Base-by-base conservation (phyloP, 495 filamentous ascomycete species). In the Extremus antarcticus region DNA sequence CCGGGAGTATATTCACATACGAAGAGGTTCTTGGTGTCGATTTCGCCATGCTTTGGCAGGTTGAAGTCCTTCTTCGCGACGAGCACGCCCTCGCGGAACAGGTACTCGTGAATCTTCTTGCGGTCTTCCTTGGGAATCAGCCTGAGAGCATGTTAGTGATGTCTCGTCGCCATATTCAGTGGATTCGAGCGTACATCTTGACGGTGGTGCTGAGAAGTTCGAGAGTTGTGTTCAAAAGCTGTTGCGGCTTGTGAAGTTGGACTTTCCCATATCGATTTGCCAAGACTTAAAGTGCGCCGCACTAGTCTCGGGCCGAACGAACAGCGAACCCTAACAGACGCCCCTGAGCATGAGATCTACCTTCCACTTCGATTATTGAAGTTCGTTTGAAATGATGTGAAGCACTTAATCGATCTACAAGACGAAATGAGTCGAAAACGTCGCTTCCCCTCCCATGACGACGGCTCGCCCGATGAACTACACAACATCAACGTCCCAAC, bases 101-200 rank as follows among this genome's bases (percentile, higher is more conserved):
- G 88, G 83, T 97, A 95, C 85, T 97, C 88, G 79, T 98, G 94
- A 79, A 98, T 95, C 84, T 92, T 91, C 86, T 97, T 97, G 78
- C 92, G 90, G 78, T 98, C 92, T 73, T 86, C 84, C 83, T 97
- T 97, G 69, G 92, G 92, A 77, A 98, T 98, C 81, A 98, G 85
- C 91, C 83, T 90, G 65, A 35, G 43, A 47, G 29, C 29, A 35
- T 35, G 29, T 35, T 35, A 35, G 29, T 13, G 13, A 58, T 50
- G 43, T 23, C 19, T 20, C 23, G 23, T 11, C 15, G 3, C 20
- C 29, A 35, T 35, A 35, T 7, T 4, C 29, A 13, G 13, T 7
- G 4, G 29, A 7, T 35, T 4, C 13, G 29, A 9, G 3, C 41
- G 15, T 45, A 45, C 41, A 45, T 45, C 16, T 45, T 45, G 41